Percentiles rank a stretch among this genome's conserved stretches.
phyloP scores from a whole-genome alignment of 2,329 filamentous ascomycete genomes.

The Berkeleyomyces rouxiae region DNA sequence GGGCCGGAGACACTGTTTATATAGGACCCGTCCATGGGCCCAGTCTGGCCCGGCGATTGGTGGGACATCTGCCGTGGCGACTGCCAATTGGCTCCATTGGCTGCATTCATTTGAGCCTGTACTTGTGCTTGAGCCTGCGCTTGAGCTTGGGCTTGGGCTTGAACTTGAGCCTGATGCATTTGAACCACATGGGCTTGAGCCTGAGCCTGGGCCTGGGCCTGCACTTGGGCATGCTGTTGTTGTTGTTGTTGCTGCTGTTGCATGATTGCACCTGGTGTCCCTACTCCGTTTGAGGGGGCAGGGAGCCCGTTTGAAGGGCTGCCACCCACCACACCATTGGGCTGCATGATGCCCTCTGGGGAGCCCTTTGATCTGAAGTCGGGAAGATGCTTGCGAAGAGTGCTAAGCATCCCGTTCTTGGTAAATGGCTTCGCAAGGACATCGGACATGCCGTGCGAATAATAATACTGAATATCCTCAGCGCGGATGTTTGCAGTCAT shows the following conservation, averaged over 20 bases:
- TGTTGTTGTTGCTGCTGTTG: neutral
- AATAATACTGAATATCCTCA: slow-evolving; percentile 94
- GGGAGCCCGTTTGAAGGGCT: neutral
- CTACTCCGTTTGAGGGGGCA: slow-evolving; percentile 1
- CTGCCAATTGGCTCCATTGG: slow-evolving; percentile 3
- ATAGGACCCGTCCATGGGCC: neutral
- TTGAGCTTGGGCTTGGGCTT: neutral
- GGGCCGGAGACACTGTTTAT: neutral
- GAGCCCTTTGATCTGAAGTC: slow-evolving; percentile 32
- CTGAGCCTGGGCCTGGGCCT: neutral
- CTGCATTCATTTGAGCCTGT: slow-evolving; percentile 5
- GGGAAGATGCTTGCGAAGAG: slow-evolving; percentile 78
- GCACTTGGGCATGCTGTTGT: neutral
- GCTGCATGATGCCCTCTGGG: neutral
- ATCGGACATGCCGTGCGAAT: slow-evolving; percentile 97
- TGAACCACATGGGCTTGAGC: neutral
- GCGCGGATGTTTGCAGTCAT: slow-evolving; percentile 98
- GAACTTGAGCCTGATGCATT: slow-evolving; percentile 2
- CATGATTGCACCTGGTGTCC: neutral
- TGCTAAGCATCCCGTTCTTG: slow-evolving; percentile 63
- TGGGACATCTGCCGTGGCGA: slow-evolving; percentile 6
- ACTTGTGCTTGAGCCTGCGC: slow-evolving; percentile 3
- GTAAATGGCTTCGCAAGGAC: slow-evolving; percentile 96
- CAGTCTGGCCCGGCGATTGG: neutral
- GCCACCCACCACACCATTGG: neutral